Evolutionary conservation across 768 basidiomycete genomes (phyloP).

Genomic region (Tulasnella sp.): DNA sequence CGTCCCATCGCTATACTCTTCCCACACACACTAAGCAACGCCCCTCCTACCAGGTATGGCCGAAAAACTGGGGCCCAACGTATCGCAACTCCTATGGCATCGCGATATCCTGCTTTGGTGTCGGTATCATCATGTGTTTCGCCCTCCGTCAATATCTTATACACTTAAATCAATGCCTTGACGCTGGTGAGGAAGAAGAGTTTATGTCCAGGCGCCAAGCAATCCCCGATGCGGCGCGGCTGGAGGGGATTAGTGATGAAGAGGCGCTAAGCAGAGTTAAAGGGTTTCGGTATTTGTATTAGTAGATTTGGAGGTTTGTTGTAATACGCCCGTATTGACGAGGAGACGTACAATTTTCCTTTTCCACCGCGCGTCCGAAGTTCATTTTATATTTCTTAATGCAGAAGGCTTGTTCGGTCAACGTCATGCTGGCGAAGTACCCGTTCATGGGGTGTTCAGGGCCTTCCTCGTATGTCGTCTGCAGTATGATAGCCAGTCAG

Average conservation of each 20-base stretch:
- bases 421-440: too few relatives aligned
- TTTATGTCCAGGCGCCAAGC: neutral
- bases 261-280: conserved; percentile 12
- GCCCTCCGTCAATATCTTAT: conserved; percentile 21
- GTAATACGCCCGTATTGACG: too few relatives aligned
- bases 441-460: too few relatives aligned
- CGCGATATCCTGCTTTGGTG: conserved; percentile 45
- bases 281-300: conserved; percentile 16
- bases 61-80: conserved; percentile 51
- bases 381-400: neutral
- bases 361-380: neutral
- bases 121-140: conserved; percentile 31
- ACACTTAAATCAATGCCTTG: conserved; percentile 17
- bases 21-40: neutral
- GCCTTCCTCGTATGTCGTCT: too few relatives aligned
- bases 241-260: conserved; percentile 17
- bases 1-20: neutral
- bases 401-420: neutral
- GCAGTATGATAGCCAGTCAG: too few relatives aligned
- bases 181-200: conserved; percentile 5
- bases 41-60: conserved; percentile 48
- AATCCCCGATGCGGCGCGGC: conserved; percentile 6
- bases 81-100: conserved; percentile 63
- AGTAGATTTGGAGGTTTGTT: neutral
- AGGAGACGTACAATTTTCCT: too few relatives aligned